Evolutionary conservation across 2,329 filamentous ascomycete genomes (phyloP).

Genomic region (Trichoderma brevicompactum): DNA sequence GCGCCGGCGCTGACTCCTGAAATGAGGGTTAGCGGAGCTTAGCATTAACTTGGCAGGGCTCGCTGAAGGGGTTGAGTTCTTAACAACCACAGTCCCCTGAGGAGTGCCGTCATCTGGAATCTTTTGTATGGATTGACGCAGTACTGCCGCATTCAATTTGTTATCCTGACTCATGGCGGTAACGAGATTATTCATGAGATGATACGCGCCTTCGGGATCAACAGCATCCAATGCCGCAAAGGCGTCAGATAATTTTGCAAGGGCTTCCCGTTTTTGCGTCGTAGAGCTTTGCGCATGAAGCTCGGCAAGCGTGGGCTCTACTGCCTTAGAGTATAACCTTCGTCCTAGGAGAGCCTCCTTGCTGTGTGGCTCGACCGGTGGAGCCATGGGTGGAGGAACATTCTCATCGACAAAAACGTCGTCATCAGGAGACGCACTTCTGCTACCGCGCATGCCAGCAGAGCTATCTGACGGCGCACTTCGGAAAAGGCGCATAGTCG

Average conservation of each 20-base stretch:
- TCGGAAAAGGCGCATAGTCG: constrained; percentile 89
- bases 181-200: constrained; percentile 78
- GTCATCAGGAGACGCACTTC: constrained; percentile 46
- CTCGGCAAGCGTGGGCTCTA: constrained; percentile 85
- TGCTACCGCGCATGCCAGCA: constrained; percentile 46
- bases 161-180: constrained; percentile 72
- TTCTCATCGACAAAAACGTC: constrained; percentile 66
- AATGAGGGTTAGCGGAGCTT: constrained; percentile 81
- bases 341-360: constrained; percentile 86
- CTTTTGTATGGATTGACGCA: constrained; percentile 49
- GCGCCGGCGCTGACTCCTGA: constrained; percentile 75
- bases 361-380: constrained; percentile 61
- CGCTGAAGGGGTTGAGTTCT: constrained; percentile 51
- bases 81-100: constrained; percentile 62
- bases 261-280: constrained; percentile 74
- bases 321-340: constrained; percentile 76
- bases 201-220: constrained; percentile 88
- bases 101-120: constrained; percentile 51
- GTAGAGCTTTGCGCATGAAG: constrained; percentile 77
- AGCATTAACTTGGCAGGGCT: constrained; percentile 71
- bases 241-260: constrained; percentile 82
- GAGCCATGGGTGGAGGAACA: constrained; percentile 52
- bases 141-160: constrained; percentile 61
- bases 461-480: constrained; percentile 76
- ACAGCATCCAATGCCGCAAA: constrained; percentile 82